These are phyloP conservation scores for Cokeromyces recurvatus DNA, from an alignment of 371 early-diverging fungal genomes.

Conservation along the genomic window DNA sequence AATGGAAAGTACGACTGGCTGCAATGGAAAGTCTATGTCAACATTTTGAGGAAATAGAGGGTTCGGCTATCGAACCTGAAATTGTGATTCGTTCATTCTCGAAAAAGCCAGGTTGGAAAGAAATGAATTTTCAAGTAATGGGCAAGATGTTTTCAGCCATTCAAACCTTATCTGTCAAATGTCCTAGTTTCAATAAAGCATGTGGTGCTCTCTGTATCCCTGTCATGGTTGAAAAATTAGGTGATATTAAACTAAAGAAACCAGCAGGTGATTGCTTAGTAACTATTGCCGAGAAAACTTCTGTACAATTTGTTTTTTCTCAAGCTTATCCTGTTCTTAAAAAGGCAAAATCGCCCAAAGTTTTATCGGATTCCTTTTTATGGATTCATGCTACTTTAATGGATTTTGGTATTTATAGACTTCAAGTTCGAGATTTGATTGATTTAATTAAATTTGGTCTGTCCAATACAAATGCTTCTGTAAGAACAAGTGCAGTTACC, in stretches of 20 bases:
- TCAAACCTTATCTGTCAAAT: conserved; percentile 58
- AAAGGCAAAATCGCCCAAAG: conserved; percentile 87
- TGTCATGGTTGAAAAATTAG: conserved; percentile 79
- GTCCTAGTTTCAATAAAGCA: conserved; percentile 64
- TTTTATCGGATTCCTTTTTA: conserved; percentile 74
- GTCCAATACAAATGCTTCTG: conserved; percentile 78
- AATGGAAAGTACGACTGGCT: conserved; percentile 88
- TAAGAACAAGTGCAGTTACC: conserved; percentile 74
- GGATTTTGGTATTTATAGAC: conserved; percentile 84
- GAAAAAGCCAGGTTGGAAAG: conserved; percentile 92
- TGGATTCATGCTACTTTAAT: conserved; percentile 80
- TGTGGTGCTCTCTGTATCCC: conserved; percentile 74
- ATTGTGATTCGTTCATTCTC: conserved; percentile 73
- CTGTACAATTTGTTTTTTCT: conserved; percentile 76
- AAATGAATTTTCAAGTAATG: conserved; percentile 92
- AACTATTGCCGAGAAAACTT: conserved; percentile 66
- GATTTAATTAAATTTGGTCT: conserved; percentile 77
- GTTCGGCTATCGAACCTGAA: conserved; percentile 69
- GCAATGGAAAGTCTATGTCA: conserved; percentile 75
- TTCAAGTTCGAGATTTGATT: conserved; percentile 75
- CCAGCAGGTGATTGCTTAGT: conserved; percentile 76
- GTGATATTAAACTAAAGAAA: conserved; percentile 90
- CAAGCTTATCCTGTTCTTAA: conserved; percentile 74
- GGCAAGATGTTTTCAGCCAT: conserved; percentile 62
- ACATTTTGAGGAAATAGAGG: conserved; percentile 47